Evolutionary conservation across 1,139 yeast species (phyloP).

Genomic region (Keqinozyma sinolaborantium): DNA sequence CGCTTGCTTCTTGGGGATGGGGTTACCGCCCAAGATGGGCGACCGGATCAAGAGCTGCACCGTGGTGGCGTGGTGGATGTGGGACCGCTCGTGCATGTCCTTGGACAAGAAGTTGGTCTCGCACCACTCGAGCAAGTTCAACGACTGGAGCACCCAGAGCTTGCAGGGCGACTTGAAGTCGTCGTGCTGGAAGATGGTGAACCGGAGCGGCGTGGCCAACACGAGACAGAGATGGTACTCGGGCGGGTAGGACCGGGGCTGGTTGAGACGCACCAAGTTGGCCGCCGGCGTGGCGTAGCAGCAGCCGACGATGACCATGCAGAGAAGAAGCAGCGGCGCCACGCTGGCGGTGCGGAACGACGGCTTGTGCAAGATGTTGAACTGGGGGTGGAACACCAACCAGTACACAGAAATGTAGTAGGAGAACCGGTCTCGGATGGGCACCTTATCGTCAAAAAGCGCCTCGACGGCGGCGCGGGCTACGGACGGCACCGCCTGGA

Average conservation of each 20-base stretch:
- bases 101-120: constrained; percentile 65
- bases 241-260: constrained; percentile 17
- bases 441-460: constrained; percentile 16
- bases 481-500: constrained; percentile 13
- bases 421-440: constrained; percentile 29
- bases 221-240: constrained; percentile 29
- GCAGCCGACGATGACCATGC: constrained; percentile 60
- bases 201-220: constrained; percentile 64
- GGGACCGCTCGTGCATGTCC: constrained; percentile 69
- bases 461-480: constrained; percentile 16
- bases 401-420: constrained; percentile 44
- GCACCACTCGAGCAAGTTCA: constrained; percentile 60
- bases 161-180: constrained; percentile 60
- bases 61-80: constrained; percentile 75
- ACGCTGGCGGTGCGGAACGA: constrained; percentile 53
- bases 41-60: constrained; percentile 71
- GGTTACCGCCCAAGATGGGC: constrained; percentile 69
- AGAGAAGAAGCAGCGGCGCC: constrained; percentile 53
- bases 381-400: constrained; percentile 61
- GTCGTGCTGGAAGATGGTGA: constrained; percentile 55
- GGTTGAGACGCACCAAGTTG: constrained; percentile 6
- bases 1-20: constrained; percentile 22
- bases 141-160: constrained; percentile 66
- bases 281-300: constrained; percentile 20
- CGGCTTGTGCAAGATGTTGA: constrained; percentile 59